Percentiles rank a stretch among this genome's conserved stretches.
These are phyloP conservation scores for Dictyostelium capitatum DNA, from an alignment of 78 protist species.

Conservation along the genomic window DNA sequence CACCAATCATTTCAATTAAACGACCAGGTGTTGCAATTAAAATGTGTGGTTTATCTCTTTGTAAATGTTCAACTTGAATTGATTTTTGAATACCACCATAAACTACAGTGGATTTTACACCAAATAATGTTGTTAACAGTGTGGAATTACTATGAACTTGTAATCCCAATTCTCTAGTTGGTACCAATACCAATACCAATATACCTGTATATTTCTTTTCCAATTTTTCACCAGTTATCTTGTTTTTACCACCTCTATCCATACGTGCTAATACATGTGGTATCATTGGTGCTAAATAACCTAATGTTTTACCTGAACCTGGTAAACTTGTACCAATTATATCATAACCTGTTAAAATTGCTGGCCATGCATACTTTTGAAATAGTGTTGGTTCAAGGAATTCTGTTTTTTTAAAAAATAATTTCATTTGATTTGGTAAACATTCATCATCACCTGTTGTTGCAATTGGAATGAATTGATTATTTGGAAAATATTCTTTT, in stretches of 20 bases:
- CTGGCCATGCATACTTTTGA: constrained; percentile 96
- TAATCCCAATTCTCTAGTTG: constrained; percentile 97
- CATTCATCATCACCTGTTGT: not conserved
- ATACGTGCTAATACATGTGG: constrained; percentile 30
- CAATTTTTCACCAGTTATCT: not conserved
- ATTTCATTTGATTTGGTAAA: constrained; percentile 25
- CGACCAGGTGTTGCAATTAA: constrained; percentile 99
- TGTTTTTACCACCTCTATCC: not conserved
- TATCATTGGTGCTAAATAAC: constrained; percentile 91
- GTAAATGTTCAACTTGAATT: constrained; percentile 92
- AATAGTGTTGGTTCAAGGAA: constrained; percentile 97
- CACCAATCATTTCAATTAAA: constrained; percentile 93
- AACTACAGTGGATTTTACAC: constrained; percentile 83
- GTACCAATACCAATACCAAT: constrained; percentile 94
- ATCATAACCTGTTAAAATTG: constrained; percentile 88
- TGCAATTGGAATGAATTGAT: constrained; percentile 44
- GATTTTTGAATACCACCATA: constrained; percentile 97
- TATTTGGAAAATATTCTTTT: constrained; percentile 11
- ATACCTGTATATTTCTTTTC: constrained; percentile 31
- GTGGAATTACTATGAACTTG: constrained; percentile 94
- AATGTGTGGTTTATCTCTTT: constrained; percentile 92
- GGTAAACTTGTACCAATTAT: constrained; percentile 99
- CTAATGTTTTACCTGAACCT: constrained; percentile 97
- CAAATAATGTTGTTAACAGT: constrained; percentile 88
- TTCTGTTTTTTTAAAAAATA: constrained; percentile 6